Evolutionary conservation across 2,329 filamentous ascomycete genomes (phyloP).

Genomic region (Dryadomyces quercivorus): DNA sequence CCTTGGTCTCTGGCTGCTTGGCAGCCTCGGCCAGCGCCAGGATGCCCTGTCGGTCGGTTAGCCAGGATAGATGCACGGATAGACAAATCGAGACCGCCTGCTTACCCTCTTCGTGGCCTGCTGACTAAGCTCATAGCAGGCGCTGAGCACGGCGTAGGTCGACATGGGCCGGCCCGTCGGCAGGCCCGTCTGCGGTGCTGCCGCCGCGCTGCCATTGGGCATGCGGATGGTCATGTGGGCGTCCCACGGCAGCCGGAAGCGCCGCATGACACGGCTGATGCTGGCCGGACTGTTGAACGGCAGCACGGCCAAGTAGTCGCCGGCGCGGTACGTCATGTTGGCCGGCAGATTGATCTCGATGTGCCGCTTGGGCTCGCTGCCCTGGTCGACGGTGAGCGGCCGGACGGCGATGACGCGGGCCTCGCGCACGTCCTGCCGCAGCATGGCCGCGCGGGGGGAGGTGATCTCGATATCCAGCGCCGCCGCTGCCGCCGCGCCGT

Average conservation of each 20-base stretch:
- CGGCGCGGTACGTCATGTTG: conserved; percentile 53
- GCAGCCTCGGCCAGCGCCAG: conserved; percentile 18
- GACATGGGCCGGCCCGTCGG: conserved; percentile 45
- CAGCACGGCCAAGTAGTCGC: conserved; percentile 65
- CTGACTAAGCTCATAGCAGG: conserved; percentile 62
- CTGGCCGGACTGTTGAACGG: conserved; percentile 55
- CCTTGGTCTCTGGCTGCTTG: conserved; percentile 14
- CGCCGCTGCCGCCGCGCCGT: conserved; percentile 17
- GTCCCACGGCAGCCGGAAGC: conserved; percentile 59
- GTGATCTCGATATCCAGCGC: conserved; percentile 36
- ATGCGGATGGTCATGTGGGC: conserved; percentile 44
- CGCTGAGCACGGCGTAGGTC: conserved; percentile 50
- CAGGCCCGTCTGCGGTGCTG: conserved; percentile 36
- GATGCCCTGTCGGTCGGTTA: conserved; percentile 24
- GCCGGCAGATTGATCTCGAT: conserved; percentile 57
- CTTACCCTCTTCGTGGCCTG: conserved; percentile 55
- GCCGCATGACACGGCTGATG: conserved; percentile 50
- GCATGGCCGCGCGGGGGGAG: conserved; percentile 39
- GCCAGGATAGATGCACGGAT: not conserved
- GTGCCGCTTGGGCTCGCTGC: conserved; percentile 39
- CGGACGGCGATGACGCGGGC: conserved; percentile 43
- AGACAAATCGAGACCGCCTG: not conserved
- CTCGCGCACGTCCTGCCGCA: conserved; percentile 52
- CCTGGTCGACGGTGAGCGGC: conserved; percentile 26
- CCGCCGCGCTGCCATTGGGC: conserved; percentile 15